Base-by-base conservation (phyloP, 2,329 filamentous ascomycete species). In the Colletotrichum salicis region DNA sequence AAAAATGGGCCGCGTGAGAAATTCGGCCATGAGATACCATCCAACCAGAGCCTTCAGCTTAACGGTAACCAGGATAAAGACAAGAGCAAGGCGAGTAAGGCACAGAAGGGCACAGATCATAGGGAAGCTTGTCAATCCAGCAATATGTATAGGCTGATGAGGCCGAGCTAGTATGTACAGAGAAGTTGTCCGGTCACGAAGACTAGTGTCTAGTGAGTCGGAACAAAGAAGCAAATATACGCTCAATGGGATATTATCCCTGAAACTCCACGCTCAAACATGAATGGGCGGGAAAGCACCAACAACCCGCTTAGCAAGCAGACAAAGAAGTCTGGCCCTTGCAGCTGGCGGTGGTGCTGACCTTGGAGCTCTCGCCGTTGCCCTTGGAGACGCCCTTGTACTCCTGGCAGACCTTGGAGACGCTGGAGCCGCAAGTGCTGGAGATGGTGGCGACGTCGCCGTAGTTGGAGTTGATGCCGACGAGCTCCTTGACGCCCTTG, bases 401-500 rank as follows among this genome's bases (percentile, higher is more conserved):
- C 67, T 74, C 71, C 52, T 74, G 73, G 64, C 73, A 74, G 48
- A 74, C 73, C 71, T 74, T 74, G 59, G 56, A 15, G 55, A 71
- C 67, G 35, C 67, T 71, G 59, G 65, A 73, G 4, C 72, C 72
- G 70, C 70, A 73, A 7, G 67, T 66, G 51, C 84, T n/a, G 6
- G 70, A 73, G 27, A 73, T 70, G 52, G 56, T 71, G 27, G 70
- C 67, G 19, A 59, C 76, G 24, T 81, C 79, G 5, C 79, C 81
- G 22, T 79, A 73, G 78, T 84, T 83, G 69, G 79, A 76, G 76
- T 84, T 84, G 70, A 83, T 84, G 24, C 83, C 84, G 58, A 80
- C 82, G n/a, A 85, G 78, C 72, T 83, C 79, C 61, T 66, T 73
- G 51, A 73, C 70, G 56, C 29, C 22, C 41, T 66, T 67, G 19